phyloP scores from a whole-genome alignment of 2,329 filamentous ascomycete species.

The Fusarium cicatricum region DNA sequence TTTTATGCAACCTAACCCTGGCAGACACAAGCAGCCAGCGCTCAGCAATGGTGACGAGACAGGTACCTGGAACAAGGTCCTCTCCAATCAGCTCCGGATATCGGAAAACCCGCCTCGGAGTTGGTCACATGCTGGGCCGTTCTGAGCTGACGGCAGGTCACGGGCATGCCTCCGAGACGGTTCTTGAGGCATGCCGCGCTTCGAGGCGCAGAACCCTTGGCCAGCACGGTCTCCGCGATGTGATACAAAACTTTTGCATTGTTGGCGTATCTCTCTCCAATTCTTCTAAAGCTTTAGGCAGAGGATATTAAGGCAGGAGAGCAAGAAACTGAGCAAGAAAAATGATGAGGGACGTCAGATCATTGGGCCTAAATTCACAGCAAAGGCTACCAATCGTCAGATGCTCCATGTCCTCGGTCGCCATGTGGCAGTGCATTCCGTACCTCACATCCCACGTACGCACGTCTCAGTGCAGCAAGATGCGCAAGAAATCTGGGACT shows the following conservation, averaged over 20 bases:
- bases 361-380: constrained; percentile 10
- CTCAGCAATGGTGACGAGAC: constrained; percentile 24
- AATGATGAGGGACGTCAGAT: constrained; percentile 12
- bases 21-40: constrained; percentile 2
- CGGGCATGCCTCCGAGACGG: constrained; percentile 32
- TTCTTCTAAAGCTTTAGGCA: neutral
- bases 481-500: constrained; percentile 17
- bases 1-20: constrained; percentile 29
- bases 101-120: constrained; percentile 17
- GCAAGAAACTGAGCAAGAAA: neutral
- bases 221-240: constrained; percentile 25
- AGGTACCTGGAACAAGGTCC: constrained; percentile 26
- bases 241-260: constrained; percentile 25
- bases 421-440: constrained; percentile 39
- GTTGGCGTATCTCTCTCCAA: constrained; percentile 10
- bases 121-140: constrained; percentile 38
- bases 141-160: constrained; percentile 40
- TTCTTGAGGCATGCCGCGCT: constrained; percentile 23
- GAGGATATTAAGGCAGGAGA: neutral
- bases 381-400: constrained; percentile 22
- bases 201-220: constrained; percentile 30
- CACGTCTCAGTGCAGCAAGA: constrained; percentile 3
- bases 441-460: constrained; percentile 20
- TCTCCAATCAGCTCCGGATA: constrained; percentile 30
- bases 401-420: constrained; percentile 23